These are phyloP conservation scores for Acanthamoeba rhysodes DNA, from an alignment of 208 protist species.

Conservation along the genomic window DNA sequence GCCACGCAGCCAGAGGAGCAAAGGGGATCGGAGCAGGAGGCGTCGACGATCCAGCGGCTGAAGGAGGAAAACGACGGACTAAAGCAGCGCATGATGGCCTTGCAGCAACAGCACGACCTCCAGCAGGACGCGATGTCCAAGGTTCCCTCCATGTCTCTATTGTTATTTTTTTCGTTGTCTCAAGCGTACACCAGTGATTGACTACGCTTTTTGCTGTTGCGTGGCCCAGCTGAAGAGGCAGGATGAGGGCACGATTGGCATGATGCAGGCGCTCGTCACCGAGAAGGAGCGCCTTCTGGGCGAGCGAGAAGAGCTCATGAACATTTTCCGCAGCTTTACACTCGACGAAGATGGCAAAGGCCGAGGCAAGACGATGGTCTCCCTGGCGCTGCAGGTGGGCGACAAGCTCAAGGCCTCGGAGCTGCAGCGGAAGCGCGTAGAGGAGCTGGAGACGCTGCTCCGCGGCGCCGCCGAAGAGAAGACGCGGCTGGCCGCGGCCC, in stretches of 20 bases:
- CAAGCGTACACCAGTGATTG: too few species aligned
- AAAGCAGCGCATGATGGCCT: neutral
- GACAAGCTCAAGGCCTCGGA: neutral
- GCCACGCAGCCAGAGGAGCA: neutral
- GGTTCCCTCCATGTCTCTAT: too few species aligned
- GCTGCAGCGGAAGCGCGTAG: neutral
- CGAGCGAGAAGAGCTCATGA: neutral
- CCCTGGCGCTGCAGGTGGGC: neutral
- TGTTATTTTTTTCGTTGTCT: too few species aligned
- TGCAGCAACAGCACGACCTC: neutral
- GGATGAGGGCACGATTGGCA: conserved; percentile 14
- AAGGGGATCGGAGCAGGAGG: neutral
- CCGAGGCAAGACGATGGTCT: neutral
- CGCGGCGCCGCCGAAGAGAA: neutral
- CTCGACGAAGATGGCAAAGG: neutral
- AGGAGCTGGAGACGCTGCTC: neutral
- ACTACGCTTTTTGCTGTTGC: too few species aligned
- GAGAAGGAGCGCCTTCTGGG: conserved; percentile 1
- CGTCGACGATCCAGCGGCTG: neutral
- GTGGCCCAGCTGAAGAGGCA: neutral
- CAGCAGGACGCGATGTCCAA: neutral
- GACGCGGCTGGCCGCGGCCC: neutral
- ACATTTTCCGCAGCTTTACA: neutral
- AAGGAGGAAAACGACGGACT: neutral
- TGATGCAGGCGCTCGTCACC: neutral